Evolutionary conservation across 139 green algal genomes (phyloP).

Genomic region (Chlorella sp.): DNA sequence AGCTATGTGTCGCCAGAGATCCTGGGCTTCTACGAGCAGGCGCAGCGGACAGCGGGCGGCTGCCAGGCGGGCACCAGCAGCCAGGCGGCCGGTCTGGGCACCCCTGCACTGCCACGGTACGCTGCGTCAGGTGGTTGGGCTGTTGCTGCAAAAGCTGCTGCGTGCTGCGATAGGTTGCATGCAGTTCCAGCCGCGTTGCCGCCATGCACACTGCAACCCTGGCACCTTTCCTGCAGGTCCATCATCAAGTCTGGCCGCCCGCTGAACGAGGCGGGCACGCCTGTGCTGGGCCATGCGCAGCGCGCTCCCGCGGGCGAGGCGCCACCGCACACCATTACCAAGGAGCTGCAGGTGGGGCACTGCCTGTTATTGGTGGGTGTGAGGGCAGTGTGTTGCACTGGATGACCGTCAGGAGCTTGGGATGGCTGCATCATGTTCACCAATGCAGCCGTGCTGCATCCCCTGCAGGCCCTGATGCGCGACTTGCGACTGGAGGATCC

Average conservation of each 20-base stretch:
- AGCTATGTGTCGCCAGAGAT: slow-evolving; percentile 24
- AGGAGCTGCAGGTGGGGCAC: slow-evolving; percentile 32
- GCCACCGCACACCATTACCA: slow-evolving; percentile 18
- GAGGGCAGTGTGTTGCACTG: too few relatives aligned
- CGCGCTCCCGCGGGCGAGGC: slow-evolving; percentile 1
- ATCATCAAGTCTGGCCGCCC: slow-evolving; percentile 29
- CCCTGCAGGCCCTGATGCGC: slow-evolving; percentile 26
- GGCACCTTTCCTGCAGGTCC: not conserved
- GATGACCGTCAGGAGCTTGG: too few relatives aligned
- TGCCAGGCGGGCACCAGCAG: not conserved
- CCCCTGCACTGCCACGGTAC: not conserved
- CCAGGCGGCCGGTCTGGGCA: not conserved
- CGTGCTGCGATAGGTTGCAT: too few relatives aligned
- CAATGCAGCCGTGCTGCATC: too few relatives aligned
- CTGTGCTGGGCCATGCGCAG: slow-evolving; percentile 38
- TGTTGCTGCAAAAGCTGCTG: too few relatives aligned
- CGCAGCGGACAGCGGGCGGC: not conserved
- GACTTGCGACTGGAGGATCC: slow-evolving; percentile 21
- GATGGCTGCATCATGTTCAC: too few relatives aligned
- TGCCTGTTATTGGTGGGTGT: too few relatives aligned
- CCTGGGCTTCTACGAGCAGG: slow-evolving; percentile 33
- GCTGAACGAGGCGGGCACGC: slow-evolving; percentile 13
- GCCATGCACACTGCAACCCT: not conserved
- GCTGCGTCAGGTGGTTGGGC: not conserved
- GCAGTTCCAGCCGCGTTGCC: not conserved